Conservation (phyloP, 345 rosid species). For the Lagerstroemia speciosa region DNA sequence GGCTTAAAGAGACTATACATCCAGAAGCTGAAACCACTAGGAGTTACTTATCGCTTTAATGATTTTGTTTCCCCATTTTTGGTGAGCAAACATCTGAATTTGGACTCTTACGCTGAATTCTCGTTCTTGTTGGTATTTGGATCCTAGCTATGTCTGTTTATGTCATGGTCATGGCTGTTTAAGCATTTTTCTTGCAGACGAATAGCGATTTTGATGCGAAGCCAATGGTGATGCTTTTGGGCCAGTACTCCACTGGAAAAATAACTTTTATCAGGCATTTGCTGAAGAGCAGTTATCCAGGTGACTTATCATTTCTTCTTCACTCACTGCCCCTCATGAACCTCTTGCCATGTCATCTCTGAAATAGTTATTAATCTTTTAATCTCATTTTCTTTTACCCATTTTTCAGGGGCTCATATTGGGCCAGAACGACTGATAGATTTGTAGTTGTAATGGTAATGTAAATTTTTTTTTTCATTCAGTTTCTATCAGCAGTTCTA, state of each 20-base stretch:
- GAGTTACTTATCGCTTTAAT: constrained; percentile 73
- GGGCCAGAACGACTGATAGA: constrained; percentile 98
- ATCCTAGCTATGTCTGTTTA: background rate
- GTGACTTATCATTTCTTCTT: constrained; percentile 23
- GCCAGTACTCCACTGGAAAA: constrained; percentile 97
- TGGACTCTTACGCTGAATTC: background rate
- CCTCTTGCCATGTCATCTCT: background rate
- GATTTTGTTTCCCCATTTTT: constrained; percentile 86
- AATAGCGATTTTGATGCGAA: constrained; percentile 92
- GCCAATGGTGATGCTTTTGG: constrained; percentile 98
- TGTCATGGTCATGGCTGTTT: background rate
- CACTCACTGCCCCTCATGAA: background rate
- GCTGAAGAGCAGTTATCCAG: constrained; percentile 77
- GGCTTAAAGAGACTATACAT: constrained; percentile 84
- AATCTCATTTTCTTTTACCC: background rate
- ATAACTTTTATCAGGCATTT: constrained; percentile 95
- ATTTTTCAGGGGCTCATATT: constrained; percentile 77
- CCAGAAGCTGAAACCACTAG: constrained; percentile 86
- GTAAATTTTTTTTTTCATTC: background rate
- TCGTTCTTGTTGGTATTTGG: background rate
- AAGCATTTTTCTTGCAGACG: constrained; percentile 33
- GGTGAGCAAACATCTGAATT: constrained; percentile 40
- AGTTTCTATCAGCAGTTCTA: background rate
- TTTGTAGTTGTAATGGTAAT: constrained; percentile 95
- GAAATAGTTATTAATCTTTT: background rate